Evolutionary conservation across 1,284 basidiomycete genomes (phyloP).

Genomic region (Thecaphora frezii): DNA sequence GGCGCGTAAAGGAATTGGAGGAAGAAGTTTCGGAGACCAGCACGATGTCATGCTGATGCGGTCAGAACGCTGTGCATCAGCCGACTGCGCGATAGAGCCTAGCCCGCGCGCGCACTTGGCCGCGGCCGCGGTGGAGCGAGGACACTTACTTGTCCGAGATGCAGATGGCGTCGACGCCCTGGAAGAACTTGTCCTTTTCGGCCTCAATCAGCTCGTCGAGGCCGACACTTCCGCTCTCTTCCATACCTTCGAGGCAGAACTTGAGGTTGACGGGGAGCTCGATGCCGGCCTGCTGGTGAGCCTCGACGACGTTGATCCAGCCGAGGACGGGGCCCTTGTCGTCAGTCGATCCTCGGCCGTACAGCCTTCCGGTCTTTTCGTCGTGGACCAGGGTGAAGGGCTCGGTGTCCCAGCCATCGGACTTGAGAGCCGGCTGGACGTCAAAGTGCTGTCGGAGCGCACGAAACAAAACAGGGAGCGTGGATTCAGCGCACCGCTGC

Average conservation of each 20-base stretch:
- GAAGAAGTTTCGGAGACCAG: too few species aligned
- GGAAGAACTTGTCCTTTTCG: constrained; percentile 82
- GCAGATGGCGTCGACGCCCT: constrained; percentile 90
- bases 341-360: constrained; percentile 69
- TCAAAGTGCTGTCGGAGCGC: constrained; percentile 61
- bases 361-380: constrained; percentile 71
- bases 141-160: constrained; percentile 64
- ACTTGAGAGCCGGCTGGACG: constrained; percentile 65
- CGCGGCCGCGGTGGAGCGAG: neutral
- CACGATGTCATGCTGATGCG: too few species aligned
- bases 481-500: too few species aligned
- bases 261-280: constrained; percentile 90
- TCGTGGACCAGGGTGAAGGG: constrained; percentile 81
- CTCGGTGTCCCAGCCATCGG: constrained; percentile 79
- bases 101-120: too few species aligned
- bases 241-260: constrained; percentile 96
- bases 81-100: too few species aligned
- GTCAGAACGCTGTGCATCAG: too few species aligned
- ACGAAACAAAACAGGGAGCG: too few species aligned
- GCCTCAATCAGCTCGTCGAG: constrained; percentile 83
- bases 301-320: constrained; percentile 93
- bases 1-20: constrained; percentile 1
- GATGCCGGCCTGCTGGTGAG: constrained; percentile 72
- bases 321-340: constrained; percentile 66
- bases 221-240: constrained; percentile 91